These are phyloP conservation scores for Aspergillus tamarii DNA, from an alignment of 2,329 filamentous ascomycete species.

Conservation along the genomic window DNA sequence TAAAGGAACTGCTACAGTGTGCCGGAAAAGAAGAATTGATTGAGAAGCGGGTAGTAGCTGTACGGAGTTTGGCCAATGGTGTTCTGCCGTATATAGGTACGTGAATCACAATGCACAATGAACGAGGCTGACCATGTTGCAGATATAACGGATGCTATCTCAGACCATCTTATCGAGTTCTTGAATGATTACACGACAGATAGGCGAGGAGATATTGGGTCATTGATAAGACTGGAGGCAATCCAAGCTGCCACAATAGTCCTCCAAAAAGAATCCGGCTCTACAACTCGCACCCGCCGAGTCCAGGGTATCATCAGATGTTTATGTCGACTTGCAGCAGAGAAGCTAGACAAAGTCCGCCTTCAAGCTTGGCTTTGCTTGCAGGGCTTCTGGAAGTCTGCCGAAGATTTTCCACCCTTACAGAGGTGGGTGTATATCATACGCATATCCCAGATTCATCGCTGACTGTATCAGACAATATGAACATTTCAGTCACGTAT, in stretches of 20 bases:
- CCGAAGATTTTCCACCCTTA: conserved; percentile 36
- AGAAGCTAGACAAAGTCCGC: conserved; percentile 89
- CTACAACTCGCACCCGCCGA: conserved; percentile 17
- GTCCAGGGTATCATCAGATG: conserved; percentile 39
- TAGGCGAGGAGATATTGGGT: conserved; percentile 86
- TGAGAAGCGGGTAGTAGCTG: conserved; percentile 45
- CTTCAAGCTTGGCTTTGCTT: conserved; percentile 53
- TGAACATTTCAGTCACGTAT: conserved; percentile 50
- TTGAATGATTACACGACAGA: conserved; percentile 91
- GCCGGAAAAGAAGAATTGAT: conserved; percentile 42
- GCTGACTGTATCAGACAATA: conserved; percentile 39
- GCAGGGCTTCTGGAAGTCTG: conserved; percentile 43
- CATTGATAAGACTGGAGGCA: conserved; percentile 79
- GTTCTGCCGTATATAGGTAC: conserved; percentile 44
- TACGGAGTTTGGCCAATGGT: conserved; percentile 41
- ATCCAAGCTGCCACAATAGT: conserved; percentile 63
- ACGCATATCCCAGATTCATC: neutral
- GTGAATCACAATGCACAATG: conserved; percentile 8
- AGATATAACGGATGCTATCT: conserved; percentile 36
- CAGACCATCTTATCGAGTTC: conserved; percentile 37
- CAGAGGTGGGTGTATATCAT: conserved; percentile 41
- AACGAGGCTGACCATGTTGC: conserved; percentile 21
- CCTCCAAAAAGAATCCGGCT: conserved; percentile 24
- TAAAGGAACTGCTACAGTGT: conserved; percentile 39
- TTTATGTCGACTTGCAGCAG: conserved; percentile 72